These are phyloP conservation scores for Arthrobotrys musiformis DNA, from an alignment of 2,329 filamentous ascomycete genomes.

Conservation along the genomic window DNA sequence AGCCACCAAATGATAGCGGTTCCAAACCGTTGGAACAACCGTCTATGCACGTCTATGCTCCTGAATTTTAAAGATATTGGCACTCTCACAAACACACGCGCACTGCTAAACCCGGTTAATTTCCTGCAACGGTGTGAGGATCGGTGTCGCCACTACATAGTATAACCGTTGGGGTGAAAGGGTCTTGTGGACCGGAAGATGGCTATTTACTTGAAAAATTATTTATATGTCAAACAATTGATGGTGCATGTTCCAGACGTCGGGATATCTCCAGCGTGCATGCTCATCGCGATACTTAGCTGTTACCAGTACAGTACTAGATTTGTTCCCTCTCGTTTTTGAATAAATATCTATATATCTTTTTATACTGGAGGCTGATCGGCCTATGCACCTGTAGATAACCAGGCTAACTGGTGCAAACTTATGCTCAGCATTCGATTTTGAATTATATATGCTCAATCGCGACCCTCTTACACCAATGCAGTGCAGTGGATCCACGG, in stretches of 20 bases:
- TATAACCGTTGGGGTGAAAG: background rate
- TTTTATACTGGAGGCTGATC: no score
- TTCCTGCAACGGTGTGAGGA: background rate
- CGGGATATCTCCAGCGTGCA: background rate
- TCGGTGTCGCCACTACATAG: background rate
- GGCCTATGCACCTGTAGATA: no score
- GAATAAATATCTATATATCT: no score
- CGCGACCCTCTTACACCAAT: no score
- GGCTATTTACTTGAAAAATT: background rate
- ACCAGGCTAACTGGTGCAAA: no score
- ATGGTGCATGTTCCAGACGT: background rate
- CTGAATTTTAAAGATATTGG: background rate
- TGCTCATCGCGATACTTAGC: no score
- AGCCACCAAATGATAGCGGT: background rate
- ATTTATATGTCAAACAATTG: background rate
- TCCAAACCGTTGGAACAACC: background rate
- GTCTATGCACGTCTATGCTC: conserved; percentile 6
- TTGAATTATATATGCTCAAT: no score
- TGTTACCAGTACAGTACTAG: no score
- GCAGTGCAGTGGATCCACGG: no score
- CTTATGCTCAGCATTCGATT: no score
- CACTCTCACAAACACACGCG: background rate
- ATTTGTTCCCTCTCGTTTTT: no score
- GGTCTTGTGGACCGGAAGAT: no score
- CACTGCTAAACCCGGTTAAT: background rate